Conservation (phyloP, 768 basidiomycete genomes). For the Phlegmacium glaucopus region DNA sequence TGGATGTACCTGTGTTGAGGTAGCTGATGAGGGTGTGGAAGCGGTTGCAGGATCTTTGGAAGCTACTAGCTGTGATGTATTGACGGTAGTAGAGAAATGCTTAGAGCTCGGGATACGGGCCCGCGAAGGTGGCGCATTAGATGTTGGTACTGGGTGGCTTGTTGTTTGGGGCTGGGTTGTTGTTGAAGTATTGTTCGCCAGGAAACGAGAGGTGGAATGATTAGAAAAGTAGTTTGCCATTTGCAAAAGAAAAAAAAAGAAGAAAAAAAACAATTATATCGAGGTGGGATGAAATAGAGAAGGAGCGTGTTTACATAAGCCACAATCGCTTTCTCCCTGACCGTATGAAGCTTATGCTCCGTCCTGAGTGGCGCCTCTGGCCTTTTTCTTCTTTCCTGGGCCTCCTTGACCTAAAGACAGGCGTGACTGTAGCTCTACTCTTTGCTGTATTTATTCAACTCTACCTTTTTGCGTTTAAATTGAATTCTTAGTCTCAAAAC, state of each 20-base stretch:
- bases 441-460: slow-evolving; percentile 66
- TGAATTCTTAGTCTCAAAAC: slow-evolving; percentile 7
- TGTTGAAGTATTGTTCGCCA: slow-evolving; percentile 42
- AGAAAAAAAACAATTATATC: slow-evolving; percentile 5
- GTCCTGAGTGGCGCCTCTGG: slow-evolving; percentile 81
- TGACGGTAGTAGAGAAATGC: slow-evolving; percentile 57
- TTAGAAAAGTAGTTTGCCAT: slow-evolving; percentile 84
- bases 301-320: slow-evolving; percentile 27
- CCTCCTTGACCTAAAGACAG: slow-evolving; percentile 90
- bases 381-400: slow-evolving; percentile 82
- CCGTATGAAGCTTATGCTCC: slow-evolving; percentile 75
- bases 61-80: slow-evolving; percentile 38
- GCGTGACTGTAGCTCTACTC: slow-evolving; percentile 81
- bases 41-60: slow-evolving; percentile 38
- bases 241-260: slow-evolving; percentile 13
- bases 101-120: slow-evolving; percentile 60
- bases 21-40: slow-evolving; percentile 31
- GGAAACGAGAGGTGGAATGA: slow-evolving; percentile 72
- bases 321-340: slow-evolving; percentile 17
- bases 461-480: background rate
- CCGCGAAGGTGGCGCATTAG: slow-evolving; percentile 26
- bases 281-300: slow-evolving; percentile 20
- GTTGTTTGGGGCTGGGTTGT: slow-evolving; percentile 20
- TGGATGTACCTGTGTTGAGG: slow-evolving; percentile 54
- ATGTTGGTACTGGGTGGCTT: slow-evolving; percentile 17